Percentiles rank a stretch among this genome's conserved stretches.
phyloP scores from a whole-genome alignment of 768 basidiomycete genomes.

The Coprinopsis strossmayeri region DNA sequence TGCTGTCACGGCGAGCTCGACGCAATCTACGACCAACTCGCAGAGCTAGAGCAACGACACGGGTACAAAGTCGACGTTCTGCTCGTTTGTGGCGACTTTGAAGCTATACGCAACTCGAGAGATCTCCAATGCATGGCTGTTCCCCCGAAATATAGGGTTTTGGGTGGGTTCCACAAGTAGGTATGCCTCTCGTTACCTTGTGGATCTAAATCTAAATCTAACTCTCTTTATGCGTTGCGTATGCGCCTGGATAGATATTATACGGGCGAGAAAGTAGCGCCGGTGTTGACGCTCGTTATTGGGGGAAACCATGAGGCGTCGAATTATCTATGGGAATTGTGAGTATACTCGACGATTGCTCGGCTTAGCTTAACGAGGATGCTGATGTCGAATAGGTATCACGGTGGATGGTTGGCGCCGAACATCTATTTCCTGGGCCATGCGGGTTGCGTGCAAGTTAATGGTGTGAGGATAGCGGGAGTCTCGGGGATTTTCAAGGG shows the following conservation, averaged over 20 bases:
- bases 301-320: slow-evolving; percentile 98
- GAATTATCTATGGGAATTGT: slow-evolving; percentile 96
- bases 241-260: slow-evolving; percentile 60
- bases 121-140: slow-evolving; percentile 91
- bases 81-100: slow-evolving; percentile 94
- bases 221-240: slow-evolving; percentile 1
- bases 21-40: slow-evolving; percentile 72
- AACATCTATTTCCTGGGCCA: slow-evolving; percentile 96
- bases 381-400: slow-evolving; percentile 50
- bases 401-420: slow-evolving; percentile 95
- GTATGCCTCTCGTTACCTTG: slow-evolving; percentile 13
- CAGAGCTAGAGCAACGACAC: slow-evolving; percentile 51
- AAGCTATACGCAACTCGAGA: slow-evolving; percentile 79
- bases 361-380: not conserved
- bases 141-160: slow-evolving; percentile 77
- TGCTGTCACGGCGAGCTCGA: slow-evolving; percentile 96
- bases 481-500: slow-evolving; percentile 88
- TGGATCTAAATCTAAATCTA: not conserved
- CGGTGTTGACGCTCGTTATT: slow-evolving; percentile 86
- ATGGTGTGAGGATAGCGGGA: slow-evolving; percentile 85
- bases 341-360: slow-evolving; percentile 21
- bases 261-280: slow-evolving; percentile 72
- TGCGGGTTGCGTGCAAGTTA: slow-evolving; percentile 82
- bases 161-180: slow-evolving; percentile 83
- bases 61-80: slow-evolving; percentile 74